Evolutionary conservation across 169 alveolate species (phyloP), one percentile per base, ranked within the genome.

Genomic region (Plasmodium falciparum): DNA sequence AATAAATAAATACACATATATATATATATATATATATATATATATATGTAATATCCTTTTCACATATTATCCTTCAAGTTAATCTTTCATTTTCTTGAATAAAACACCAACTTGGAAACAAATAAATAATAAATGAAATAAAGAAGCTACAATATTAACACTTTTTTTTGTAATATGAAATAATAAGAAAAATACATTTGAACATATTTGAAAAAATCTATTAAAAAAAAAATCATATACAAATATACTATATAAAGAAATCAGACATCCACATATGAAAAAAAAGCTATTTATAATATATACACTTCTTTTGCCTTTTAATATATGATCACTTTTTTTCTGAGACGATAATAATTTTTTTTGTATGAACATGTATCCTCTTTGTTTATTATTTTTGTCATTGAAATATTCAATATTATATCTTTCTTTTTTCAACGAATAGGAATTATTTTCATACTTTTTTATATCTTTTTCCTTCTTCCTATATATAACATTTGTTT

Each of bases 171-270:
- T 76, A 43, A 76, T 1, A 47, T 65, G 89, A 58, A 76, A 76
- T 4, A 76, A n/a, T 26, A 74, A 62, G 66, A 62, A 76, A 62
- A 63, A 63, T 12, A 76, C 63, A 65, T 76, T 76, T 12, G 89
- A 22, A 76, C 17, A 65, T 24, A 76, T 76, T 76, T 76, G 89
- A 45, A 76, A 50, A 47, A 58, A 50, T 52, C 74, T 65, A 56
- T 76, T 65, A 47, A 66, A 3, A 69, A 76, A 76, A 56, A 76
- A 76, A 56, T 65, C 75, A 52, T 65, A 76, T 17, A 76, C 59
- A 63, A 76, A 74, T 49, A 63, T 54, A 50, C 78, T 65, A 50
- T 76, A 65, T 69, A 76, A 15, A 9, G 89, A 29, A 12, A 15
- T 63, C 9, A 76, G 15, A 17, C 89, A 63, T 11, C 69, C 89